Conservation (phyloP, 139 green algal species). For the Tetradesmus obliquus region DNA sequence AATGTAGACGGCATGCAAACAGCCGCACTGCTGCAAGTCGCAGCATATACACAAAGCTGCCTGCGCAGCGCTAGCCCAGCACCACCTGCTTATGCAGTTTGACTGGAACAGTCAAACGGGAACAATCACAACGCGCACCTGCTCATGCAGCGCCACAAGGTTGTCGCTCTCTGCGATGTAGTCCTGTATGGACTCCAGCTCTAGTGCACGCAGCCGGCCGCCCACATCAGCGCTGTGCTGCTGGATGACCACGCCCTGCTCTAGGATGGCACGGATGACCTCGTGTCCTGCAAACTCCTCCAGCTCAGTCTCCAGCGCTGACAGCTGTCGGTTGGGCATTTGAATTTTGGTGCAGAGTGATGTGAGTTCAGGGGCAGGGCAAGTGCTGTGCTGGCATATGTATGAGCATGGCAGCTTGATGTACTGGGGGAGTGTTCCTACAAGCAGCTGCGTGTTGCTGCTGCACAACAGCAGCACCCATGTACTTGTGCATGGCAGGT, state of each 20-base stretch:
- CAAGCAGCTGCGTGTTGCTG: no score
- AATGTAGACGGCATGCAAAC: no score
- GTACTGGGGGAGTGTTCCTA: no score
- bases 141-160: slow-evolving; percentile 86
- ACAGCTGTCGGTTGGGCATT: slow-evolving; percentile 17
- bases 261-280: slow-evolving; percentile 84
- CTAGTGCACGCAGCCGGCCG: slow-evolving; percentile 82
- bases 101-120: no score
- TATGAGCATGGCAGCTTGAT: no score
- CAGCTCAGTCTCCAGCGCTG: slow-evolving; percentile 76
- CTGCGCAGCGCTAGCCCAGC: no score
- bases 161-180: slow-evolving; percentile 95
- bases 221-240: slow-evolving; percentile 89
- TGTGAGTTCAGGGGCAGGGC: background rate
- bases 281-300: slow-evolving; percentile 84
- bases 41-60: no score
- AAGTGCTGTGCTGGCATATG: no score
- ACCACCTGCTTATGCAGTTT: no score
- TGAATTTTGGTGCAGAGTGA: background rate
- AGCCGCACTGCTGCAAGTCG: background rate
- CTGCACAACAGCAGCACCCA: no score
- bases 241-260: slow-evolving; percentile 75
- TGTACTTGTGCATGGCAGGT: no score
- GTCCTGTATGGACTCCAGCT: slow-evolving; percentile 95
- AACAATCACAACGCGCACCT: slow-evolving; percentile 61